Evolutionary conservation across 768 basidiomycete genomes (phyloP).

Genomic region (Aureoboletus auriporus): DNA sequence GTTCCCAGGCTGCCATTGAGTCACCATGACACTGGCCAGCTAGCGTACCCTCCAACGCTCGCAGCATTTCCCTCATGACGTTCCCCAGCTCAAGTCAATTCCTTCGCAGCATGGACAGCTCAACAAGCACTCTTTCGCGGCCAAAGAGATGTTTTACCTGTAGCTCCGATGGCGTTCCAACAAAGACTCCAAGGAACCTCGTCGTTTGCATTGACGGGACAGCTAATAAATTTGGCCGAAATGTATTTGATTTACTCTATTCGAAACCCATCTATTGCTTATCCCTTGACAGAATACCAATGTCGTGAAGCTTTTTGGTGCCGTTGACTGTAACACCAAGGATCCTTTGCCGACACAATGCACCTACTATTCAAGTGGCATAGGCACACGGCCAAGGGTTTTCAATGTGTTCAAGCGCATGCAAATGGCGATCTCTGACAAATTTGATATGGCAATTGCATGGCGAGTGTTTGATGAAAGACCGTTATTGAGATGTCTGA

Average conservation of each 20-base stretch:
- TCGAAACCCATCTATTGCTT: background rate
- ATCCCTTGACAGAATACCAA: constrained; percentile 31
- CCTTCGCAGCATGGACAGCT: background rate
- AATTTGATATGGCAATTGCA: constrained; percentile 33
- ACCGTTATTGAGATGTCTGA: background rate
- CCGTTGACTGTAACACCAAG: constrained; percentile 16
- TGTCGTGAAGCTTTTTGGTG: constrained; percentile 31
- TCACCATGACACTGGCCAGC: background rate
- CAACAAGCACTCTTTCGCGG: background rate
- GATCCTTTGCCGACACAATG: constrained; percentile 18
- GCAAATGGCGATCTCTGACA: constrained; percentile 14
- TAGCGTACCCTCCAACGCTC: background rate
- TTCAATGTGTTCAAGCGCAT: constrained; percentile 19
- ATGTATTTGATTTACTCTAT: background rate
- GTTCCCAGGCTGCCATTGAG: background rate
- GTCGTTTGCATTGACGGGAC: constrained; percentile 19
- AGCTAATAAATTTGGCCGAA: constrained; percentile 18
- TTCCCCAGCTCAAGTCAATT: constrained; percentile 5
- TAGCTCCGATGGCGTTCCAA: background rate
- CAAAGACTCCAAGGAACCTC: constrained; percentile 8
- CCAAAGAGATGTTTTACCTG: constrained; percentile 9
- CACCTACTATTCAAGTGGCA: constrained; percentile 35
- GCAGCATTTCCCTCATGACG: background rate
- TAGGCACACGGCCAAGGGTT: constrained; percentile 30
- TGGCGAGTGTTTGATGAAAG: constrained; percentile 19